Evolutionary conservation across 371 early-diverging fungal species (phyloP), one percentile per base, ranked within the genome.

Genomic region (Basidiobolus meristosporus): DNA sequence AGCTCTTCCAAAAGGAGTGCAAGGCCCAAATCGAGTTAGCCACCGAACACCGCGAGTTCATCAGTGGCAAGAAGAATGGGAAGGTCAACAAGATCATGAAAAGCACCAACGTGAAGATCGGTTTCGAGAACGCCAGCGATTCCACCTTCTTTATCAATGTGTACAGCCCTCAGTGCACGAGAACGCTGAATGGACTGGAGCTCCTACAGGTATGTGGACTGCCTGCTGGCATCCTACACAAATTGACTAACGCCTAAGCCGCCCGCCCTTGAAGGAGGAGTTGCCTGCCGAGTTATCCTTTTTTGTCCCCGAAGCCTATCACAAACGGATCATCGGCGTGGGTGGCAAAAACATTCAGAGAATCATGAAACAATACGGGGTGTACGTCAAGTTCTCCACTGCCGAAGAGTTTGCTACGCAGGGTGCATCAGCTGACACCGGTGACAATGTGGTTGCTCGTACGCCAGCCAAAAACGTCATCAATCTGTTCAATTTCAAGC

Each of bases 321-420:
- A 93, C 61, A 90, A 89, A 56, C 74, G 88, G 16, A 87, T 93
- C 45, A 93, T 93, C 46, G 93, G 93, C 17, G 82, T 80, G 14
- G 87, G 86, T 3, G 93, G 93, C 45, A 90, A 87, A 52, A 85
- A 87, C 57, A 90, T 93, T 42, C 90, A 90, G 46, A 64, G 78
- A 34, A 86, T 90, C 50, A 93, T 93, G 95, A 93, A 89, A 43
- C 81, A 84, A 46, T 86, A 76, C 47, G 90, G 89, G 16, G 91
- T 93, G 2, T 90, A 87, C 49, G 87, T 93, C 42, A 93, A 90
- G 54, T 90, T 90, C 51, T 73, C 75, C 23, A 83, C 77, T 41
- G 68, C 77, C 0, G 83, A 83, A 38, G 88, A 87, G 45, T 78
- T 70, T 51, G 70, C 73, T 12, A 58, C 63, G 1, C 47, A 81